Evolutionary conservation across 495 filamentous ascomycete genomes (phyloP), one percentile per base, ranked within the genome.

Genomic region (Penicillium pulvis): DNA sequence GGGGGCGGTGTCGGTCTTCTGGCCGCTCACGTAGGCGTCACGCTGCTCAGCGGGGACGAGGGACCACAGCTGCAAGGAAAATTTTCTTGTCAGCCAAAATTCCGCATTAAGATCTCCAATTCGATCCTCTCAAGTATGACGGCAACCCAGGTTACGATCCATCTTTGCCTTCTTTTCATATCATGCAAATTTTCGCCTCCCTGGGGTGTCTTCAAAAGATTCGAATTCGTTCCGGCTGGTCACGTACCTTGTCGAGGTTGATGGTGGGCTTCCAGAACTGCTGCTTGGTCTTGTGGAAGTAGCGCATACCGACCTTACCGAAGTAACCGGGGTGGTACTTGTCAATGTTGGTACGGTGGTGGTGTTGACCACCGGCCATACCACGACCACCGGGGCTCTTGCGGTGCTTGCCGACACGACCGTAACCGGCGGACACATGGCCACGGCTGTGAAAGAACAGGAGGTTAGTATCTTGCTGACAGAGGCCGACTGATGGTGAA

Each of bases 301-400:
- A 92, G 63, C 92, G 81, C 92, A 96, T 97, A 83, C 92, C 92
- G 60, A 96, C 92, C 83, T 96, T 97, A 79, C 92, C 92, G 80
- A 96, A 97, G 88, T 95, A 96, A 88, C 90, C 91, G 19, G 90
- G 90, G 79, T 93, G 90, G 87, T 90, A 93, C 80, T 94, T 94
- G 80, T 96, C 91, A 67, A 96, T 80, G 81, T 96, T 96, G 68
- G 91, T 96, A 61, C 90, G 81, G 85, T 94, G 91, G 83, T 97
- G 92, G 82, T 97, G 92, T 81, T 79, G 76, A 83, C 92, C 92
- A 91, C 92, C 92, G 75, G 92, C 92, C 81, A 95, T 87, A 91
- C 90, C 91, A 76, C 90, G 87, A 87, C 90, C 90, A 92, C 90
- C 90, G 73, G 89, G 89, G 73, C 90, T 89, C 87, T 94, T 96